Evolutionary conservation across 306 rosid species (phyloP), one percentile per base, ranked within the genome.

Genomic region (Vigna angularis): DNA sequence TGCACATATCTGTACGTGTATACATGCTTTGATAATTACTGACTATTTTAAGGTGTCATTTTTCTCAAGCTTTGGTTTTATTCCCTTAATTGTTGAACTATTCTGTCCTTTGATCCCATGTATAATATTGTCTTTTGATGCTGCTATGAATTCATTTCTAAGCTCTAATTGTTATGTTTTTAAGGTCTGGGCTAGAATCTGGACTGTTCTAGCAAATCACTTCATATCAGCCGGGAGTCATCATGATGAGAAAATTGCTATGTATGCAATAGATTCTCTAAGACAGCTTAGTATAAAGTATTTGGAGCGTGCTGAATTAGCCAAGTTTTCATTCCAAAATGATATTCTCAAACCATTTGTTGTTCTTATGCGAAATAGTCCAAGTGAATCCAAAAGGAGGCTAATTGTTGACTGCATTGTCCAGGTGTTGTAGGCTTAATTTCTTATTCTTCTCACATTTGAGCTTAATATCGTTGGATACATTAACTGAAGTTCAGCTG

Each of bases 121-220:
- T 26, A 22, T 48, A 38, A 53, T 70, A 22, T 30, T 52, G 17
- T 64, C 59, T 77, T 73, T 28, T 55, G 52, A 75, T 86, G 30
- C 80, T 77, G 32, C 75, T 56, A 57, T 66, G 47, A 61, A 36
- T 70, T 59, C 59, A 38, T 79, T 84, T 86, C 74, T 75, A 62
- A 79, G 56, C 81, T 76, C 75, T 55, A 58, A 66, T 34, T 83
- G 22, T 64, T 74, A 36, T 67, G 24, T 79, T 76, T 85, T 86
- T 66, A 90, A 96, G 99, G 98, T 96, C 80, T 96, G 99, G 99
- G 99, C 99, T 86, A 86, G 94, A 87, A 96, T 96, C 81, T 96
- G 99, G 99, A 81, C 91, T 83, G 97, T 96, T 76, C 85, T 96
- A 79, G 97, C 99, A 78, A 90, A 96, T 84, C 98, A 96, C 83